Conservation (phyloP, 2,329 filamentous ascomycete species). For the Aureobasidium sp. region DNA sequence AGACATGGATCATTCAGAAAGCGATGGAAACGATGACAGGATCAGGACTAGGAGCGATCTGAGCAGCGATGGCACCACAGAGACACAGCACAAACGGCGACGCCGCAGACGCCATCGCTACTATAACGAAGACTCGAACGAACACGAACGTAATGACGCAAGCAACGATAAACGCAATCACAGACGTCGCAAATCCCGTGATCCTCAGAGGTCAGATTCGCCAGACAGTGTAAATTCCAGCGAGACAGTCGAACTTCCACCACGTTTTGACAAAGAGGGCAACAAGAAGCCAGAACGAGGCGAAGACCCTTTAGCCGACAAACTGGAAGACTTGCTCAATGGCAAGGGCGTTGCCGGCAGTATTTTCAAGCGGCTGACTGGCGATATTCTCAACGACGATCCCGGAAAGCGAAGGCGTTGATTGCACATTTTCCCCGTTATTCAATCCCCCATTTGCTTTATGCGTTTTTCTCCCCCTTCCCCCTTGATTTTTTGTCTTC, state of each 20-base stretch:
- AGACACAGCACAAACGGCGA: slow-evolving; percentile 11
- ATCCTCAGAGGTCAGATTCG: slow-evolving; percentile 9
- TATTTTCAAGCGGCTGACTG: slow-evolving; percentile 24
- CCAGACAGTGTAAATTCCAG: slow-evolving; percentile 21
- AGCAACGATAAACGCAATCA: not conserved
- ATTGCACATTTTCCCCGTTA: not conserved
- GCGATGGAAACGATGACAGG: slow-evolving; percentile 10
- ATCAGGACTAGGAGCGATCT: slow-evolving; percentile 7
- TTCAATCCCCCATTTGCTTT: not conserved
- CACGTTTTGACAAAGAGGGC: slow-evolving; percentile 32
- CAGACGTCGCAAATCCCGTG: slow-evolving; percentile 12
- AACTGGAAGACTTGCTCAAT: slow-evolving; percentile 27
- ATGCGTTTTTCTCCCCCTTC: no score
- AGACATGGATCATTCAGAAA: not conserved
- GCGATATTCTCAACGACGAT: slow-evolving; percentile 18
- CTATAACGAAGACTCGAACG: slow-evolving; percentile 3
- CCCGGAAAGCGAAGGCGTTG: slow-evolving; percentile 10
- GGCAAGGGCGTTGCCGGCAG: slow-evolving; percentile 26
- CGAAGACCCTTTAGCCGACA: slow-evolving; percentile 26
- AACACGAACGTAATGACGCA: not conserved
- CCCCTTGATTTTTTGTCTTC: not conserved
- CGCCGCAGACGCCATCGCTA: slow-evolving; percentile 13
- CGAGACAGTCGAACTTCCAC: slow-evolving; percentile 30
- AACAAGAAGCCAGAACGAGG: slow-evolving; percentile 25
- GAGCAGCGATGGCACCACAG: slow-evolving; percentile 14